phyloP scores from a whole-genome alignment of 164 flowering plant genomes.

The Vitis rupestris region DNA sequence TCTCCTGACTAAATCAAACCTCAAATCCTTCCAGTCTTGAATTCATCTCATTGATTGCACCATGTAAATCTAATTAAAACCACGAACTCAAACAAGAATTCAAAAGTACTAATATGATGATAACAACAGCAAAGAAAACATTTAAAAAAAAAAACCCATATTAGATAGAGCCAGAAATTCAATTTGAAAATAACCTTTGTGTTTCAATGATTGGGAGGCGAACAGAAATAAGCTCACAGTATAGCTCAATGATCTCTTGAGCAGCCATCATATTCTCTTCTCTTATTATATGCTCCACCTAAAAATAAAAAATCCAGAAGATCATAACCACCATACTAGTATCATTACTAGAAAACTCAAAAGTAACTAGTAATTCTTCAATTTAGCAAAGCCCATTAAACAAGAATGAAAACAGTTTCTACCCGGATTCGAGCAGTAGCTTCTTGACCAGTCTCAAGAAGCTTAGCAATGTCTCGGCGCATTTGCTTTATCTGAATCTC shows the following conservation, averaged over 20 bases:
- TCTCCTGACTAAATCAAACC: too few relatives aligned
- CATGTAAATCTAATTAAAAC: too few relatives aligned
- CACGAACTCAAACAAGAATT: too few relatives aligned
- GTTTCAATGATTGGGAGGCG: conserved; percentile 96
- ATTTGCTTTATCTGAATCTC: conserved; percentile 88
- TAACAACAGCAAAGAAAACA: not conserved
- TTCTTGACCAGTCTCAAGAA: conserved; percentile 93
- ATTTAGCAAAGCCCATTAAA: too few relatives aligned
- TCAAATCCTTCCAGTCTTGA: too few relatives aligned
- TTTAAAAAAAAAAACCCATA: not conserved
- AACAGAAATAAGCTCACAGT: conserved; percentile 84
- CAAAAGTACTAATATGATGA: not conserved
- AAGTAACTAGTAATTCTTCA: too few relatives aligned
- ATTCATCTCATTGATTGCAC: too few relatives aligned
- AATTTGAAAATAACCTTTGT: conserved; percentile 55
- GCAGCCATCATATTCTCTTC: conserved; percentile 99
- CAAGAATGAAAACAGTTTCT: conserved; percentile 1
- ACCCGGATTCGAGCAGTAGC: conserved; percentile 97
- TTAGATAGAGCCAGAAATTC: not conserved
- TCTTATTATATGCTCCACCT: conserved; percentile 97
- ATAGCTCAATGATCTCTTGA: conserved; percentile 91
- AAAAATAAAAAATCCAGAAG: conserved; percentile 7
- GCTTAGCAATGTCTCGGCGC: conserved; percentile 89
- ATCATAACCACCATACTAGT: not conserved
- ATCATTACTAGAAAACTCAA: too few relatives aligned